These are phyloP conservation scores for Cornus controversa DNA, from an alignment of 148 eudicot genomes.

Conservation along the genomic window DNA sequence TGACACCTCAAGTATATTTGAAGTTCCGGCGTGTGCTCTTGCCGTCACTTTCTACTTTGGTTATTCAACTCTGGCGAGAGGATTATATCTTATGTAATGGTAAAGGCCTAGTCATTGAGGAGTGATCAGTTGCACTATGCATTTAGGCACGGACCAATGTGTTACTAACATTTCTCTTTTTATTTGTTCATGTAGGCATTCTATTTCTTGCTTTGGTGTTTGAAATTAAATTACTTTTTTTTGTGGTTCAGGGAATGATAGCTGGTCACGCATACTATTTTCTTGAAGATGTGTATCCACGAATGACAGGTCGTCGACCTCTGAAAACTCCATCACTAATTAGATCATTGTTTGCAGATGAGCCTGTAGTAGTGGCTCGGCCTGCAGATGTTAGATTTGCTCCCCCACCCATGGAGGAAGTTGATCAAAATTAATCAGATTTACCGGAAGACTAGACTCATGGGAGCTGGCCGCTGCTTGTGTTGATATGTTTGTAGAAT, in stretches of 20 bases:
- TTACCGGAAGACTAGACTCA: not conserved
- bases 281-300: slow-evolving; percentile 90
- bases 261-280: slow-evolving; percentile 99
- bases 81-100: not conserved
- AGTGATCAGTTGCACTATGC: not conserved
- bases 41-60: no score
- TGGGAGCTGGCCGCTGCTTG: not conserved
- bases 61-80: not conserved
- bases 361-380: slow-evolving; percentile 77
- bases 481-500: not conserved
- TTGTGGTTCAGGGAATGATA: slow-evolving; percentile 77
- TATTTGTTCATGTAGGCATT: not conserved
- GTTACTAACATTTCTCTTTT: not conserved
- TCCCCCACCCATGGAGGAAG: slow-evolving; percentile 54
- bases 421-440: slow-evolving; percentile 13
- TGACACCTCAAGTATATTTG: no score
- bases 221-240: not conserved
- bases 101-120: not conserved
- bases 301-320: slow-evolving; percentile 89
- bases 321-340: slow-evolving; percentile 82
- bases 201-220: not conserved
- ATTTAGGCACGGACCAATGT: not conserved
- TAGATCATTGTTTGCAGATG: slow-evolving; percentile 74
- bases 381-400: slow-evolving; percentile 76
- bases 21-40: no score